Evolutionary conservation across 2,329 filamentous ascomycete genomes (phyloP), one percentile per base, ranked within the genome.

Genomic region (Fonsecaea monophora): DNA sequence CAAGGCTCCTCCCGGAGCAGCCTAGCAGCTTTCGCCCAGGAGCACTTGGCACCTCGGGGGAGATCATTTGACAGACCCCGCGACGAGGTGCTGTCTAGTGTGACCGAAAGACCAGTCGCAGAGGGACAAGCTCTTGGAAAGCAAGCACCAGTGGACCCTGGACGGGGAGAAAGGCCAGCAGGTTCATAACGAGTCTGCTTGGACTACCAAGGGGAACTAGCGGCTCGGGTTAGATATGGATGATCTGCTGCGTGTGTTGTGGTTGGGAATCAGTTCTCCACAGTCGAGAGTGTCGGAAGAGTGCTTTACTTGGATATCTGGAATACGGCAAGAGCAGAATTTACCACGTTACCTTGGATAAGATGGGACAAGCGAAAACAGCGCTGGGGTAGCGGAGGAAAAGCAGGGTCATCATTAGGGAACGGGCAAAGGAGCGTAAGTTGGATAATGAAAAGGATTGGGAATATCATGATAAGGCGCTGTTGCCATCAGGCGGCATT

Each of bases 21-120:
- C 34, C 64, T 82, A 32, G 74, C 78, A 5, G 78, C 79, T 2
- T 71, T 76, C 54, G 72, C 74, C 6, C 71, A 75, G 58, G 74
- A 75, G 21, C 67, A 70, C 58, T 62, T 73, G 5, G 58, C 68
- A 10, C 66, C 53, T 8, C 53, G 73, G 55, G 73, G 70, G 7
- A 66, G 70, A 32, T 72, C 71, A 7, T 72, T 72, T 42, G 71
- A 72, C 45, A 64, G 58, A 45, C 37, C 61, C 13, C 63, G 69
- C 13, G 71, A 72, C 9, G 69, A 70, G 12, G n/a, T 38, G n/a
- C 37, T 65, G 54, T 57, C 71, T 18, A 60, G 54, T 35, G 57
- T 64, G 18, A 6, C 54, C 21, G 66, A 66, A 54, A 57, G 57
- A 61, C 65, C 65, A 34, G 45, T 18, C 10, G 63, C 34, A 6